Evolutionary conservation across 208 protist genomes (phyloP).

Genomic region (Entamoeba moshkovskii): DNA sequence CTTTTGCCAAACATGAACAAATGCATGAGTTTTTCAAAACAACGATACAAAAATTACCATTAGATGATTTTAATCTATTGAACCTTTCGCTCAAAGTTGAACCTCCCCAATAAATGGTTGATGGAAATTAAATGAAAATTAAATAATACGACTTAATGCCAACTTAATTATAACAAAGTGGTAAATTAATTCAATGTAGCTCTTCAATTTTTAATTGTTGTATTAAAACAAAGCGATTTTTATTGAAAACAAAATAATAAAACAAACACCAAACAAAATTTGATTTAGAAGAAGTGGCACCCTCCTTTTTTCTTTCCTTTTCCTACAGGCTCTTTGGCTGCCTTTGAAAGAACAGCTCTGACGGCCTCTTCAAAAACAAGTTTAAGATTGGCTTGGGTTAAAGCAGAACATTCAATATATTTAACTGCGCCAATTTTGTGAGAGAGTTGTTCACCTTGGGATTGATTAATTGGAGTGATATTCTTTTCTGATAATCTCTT

Average conservation of each 20-base stretch:
- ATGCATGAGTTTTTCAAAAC: background rate
- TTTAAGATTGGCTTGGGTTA: slow-evolving; percentile 60
- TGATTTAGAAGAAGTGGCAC: background rate
- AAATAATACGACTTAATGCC: no score
- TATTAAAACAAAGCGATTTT: no score
- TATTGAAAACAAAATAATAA: no score
- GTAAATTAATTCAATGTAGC: no score
- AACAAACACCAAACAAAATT: no score
- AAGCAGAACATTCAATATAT: slow-evolving; percentile 70
- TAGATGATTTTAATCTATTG: background rate
- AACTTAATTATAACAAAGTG: no score
- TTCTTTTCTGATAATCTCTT: slow-evolving; percentile 37
- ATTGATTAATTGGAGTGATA: slow-evolving; percentile 25
- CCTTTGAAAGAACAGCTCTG: slow-evolving; percentile 13
- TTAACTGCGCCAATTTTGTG: slow-evolving; percentile 51
- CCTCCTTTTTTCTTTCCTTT: background rate
- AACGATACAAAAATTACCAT: background rate
- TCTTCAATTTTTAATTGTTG: no score
- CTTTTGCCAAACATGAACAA: background rate
- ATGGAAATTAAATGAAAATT: no score
- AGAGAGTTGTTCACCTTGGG: slow-evolving; percentile 37
- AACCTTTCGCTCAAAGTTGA: background rate
- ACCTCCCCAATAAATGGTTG: background rate
- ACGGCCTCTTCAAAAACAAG: slow-evolving; percentile 58
- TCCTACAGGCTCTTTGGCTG: background rate